Base-by-base conservation (phyloP, 805 yeast species). In the Starmerella vitae region DNA sequence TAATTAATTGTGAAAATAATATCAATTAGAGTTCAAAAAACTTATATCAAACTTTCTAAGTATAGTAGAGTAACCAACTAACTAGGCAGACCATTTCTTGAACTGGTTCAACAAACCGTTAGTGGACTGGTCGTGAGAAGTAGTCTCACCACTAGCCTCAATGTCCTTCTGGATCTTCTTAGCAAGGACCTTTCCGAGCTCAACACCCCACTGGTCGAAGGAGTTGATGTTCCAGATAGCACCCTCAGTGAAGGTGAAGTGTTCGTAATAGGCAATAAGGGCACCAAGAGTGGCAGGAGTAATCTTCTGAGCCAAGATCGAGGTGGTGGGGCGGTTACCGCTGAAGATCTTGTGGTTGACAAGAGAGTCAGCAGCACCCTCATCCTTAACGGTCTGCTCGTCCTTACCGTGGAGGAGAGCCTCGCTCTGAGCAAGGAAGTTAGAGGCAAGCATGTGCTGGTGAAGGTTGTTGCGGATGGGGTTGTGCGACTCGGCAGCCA, bases 191-290 rank as follows among this genome's bases (percentile, higher is more conserved):
- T 91, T 91, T 63, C 98, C 98, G 55, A 91, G 80, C 70, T 91
- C 98, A 57, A 91, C 98, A 66, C 98, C 98, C 94, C 97, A 91
- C 71, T 91, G 98, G 70, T 91, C 98, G 61, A 84, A 91, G 15
- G 97, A 88, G 77, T 91, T 91, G 70, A 91, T 86, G 74, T 93
- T 91, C 98, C 98, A 88, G 58, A 91, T 67, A 42, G 98, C 98
- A 67, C 98, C 98, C 69, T 91, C 98, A 43, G 86, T 86, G 67
- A 91, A 91, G 30, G 97, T 88, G 44, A 84, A 74, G 62, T 85
- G 95, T 68, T 91, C 98, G 70, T 91, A 91, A 75, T 91, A 91
- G 33, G 94, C 96, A 61, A 91, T 91, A 65, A 91, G 72, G 33
- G 97, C 74, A 67, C 98, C 98, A 50, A 91, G 73, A 39, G 95